Percentiles rank a stretch among this genome's conserved stretches.
Conservation (phyloP, 108 stramenopile species). For the Aurantiochytrium sp. region DNA sequence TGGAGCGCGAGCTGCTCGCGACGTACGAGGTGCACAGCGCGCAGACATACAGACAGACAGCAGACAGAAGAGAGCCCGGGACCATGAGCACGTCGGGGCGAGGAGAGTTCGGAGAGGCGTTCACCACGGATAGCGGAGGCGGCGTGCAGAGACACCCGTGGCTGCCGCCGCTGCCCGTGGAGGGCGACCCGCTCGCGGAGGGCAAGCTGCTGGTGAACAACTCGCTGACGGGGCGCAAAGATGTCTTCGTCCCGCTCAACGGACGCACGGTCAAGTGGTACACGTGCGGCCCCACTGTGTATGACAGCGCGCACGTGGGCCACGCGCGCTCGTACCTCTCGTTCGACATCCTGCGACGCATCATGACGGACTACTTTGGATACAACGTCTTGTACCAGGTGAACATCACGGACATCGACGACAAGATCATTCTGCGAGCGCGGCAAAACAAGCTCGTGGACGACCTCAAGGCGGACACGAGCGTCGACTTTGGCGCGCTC, state of each 20-base stretch:
- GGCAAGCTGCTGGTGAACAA: conserved; percentile 62
- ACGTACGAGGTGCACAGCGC: too few species aligned
- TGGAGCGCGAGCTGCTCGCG: too few species aligned
- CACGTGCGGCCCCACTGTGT: conserved; percentile 96
- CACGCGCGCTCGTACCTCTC: conserved; percentile 75
- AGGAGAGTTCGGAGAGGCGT: not conserved
- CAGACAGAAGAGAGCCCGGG: too few species aligned
- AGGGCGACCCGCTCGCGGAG: conserved; percentile 53
- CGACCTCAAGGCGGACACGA: not conserved
- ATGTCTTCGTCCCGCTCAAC: conserved; percentile 61
- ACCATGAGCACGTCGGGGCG: not conserved
- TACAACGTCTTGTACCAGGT: conserved; percentile 80
- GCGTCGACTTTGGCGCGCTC: not conserved
- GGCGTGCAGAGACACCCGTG: conserved; percentile 49
- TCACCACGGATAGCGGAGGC: not conserved
- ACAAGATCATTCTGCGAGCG: conserved; percentile 91
- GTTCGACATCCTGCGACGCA: conserved; percentile 85
- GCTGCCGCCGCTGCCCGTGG: conserved; percentile 49
- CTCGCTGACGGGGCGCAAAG: conserved; percentile 61
- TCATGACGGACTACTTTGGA: conserved; percentile 83
- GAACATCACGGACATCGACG: conserved; percentile 90
- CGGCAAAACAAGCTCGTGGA: conserved; percentile 48
- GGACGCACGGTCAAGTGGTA: conserved; percentile 73
- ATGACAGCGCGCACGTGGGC: conserved; percentile 82
- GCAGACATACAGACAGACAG: too few species aligned